Evolutionary conservation across 352 stramenopile genomes (phyloP).

Genomic region (Globisporangium megalacanthum): DNA sequence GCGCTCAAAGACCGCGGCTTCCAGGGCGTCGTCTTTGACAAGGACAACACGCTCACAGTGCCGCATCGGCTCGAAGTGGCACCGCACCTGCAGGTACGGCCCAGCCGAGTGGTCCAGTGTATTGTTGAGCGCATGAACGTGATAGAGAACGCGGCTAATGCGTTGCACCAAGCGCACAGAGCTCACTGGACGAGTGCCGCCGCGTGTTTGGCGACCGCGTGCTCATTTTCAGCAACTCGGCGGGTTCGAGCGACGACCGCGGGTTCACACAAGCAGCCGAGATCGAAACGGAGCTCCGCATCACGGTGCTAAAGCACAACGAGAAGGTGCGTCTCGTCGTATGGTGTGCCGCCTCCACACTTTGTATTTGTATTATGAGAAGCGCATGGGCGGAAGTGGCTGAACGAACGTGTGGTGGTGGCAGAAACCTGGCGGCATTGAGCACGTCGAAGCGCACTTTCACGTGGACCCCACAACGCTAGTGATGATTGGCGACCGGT

Average conservation of each 20-base stretch:
- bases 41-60: slow-evolving; percentile 96
- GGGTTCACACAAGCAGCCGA: slow-evolving; percentile 70
- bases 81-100: slow-evolving; percentile 38
- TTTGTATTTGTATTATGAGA: no score
- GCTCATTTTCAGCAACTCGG: slow-evolving; percentile 95
- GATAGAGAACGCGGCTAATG: not conserved
- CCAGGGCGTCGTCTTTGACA: slow-evolving; percentile 94
- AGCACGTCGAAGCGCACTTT: slow-evolving; percentile 87
- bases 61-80: slow-evolving; percentile 87
- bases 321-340: slow-evolving; percentile 60
- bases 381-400: no score
- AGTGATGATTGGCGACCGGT: slow-evolving; percentile 95
- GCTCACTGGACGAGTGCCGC: slow-evolving; percentile 66
- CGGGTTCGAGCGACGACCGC: slow-evolving; percentile 89
- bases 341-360: no score
- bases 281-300: slow-evolving; percentile 78
- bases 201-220: slow-evolving; percentile 89
- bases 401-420: not conserved
- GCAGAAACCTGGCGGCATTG: slow-evolving; percentile 90
- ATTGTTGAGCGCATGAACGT: not conserved
- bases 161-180: not conserved
- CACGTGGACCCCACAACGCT: slow-evolving; percentile 67
- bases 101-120: not conserved
- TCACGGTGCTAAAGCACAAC: slow-evolving; percentile 88
- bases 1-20: slow-evolving; percentile 79